Conservation (phyloP, 2,329 filamentous ascomycete genomes). For the Lecanosticta acicola region DNA sequence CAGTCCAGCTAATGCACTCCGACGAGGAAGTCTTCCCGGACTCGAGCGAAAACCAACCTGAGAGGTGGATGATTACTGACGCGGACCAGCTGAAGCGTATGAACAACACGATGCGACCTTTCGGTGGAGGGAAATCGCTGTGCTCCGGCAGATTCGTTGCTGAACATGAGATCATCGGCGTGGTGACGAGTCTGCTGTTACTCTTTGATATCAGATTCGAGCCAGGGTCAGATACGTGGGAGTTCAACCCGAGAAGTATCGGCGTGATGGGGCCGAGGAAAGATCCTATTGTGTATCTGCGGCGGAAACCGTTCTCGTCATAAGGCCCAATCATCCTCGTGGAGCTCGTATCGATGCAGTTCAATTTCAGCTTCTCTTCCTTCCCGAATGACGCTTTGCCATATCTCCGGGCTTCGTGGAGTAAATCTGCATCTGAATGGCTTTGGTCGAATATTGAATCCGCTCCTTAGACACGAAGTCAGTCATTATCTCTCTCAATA, state of each 20-base stretch:
- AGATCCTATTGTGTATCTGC: conserved; percentile 3
- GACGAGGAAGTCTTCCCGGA: conserved; percentile 6
- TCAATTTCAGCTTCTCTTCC: background rate
- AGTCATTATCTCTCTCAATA: background rate
- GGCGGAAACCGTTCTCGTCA: background rate
- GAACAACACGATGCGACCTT: conserved; percentile 6
- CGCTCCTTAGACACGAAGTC: background rate
- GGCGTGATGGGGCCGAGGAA: conserved; percentile 7
- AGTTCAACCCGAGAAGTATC: conserved; percentile 9
- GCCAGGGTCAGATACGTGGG: conserved; percentile 1
- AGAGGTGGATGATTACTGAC: conserved; percentile 7
- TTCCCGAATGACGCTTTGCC: conserved; percentile 3
- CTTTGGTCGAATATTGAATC: background rate
- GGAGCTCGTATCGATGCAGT: background rate
- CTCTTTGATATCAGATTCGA: conserved; percentile 11
- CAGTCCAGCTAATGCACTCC: conserved; percentile 5
- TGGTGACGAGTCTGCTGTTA: conserved; percentile 6
- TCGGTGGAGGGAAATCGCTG: conserved; percentile 9
- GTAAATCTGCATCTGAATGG: background rate
- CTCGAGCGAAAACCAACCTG: background rate
- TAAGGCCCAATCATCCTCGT: background rate
- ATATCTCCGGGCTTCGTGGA: background rate
- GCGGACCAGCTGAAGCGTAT: background rate
- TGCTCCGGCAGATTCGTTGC: conserved; percentile 8
- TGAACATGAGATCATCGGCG: conserved; percentile 9